Base-by-base conservation (phyloP, 176 grass and related monocot genomes). In the Paspalum notatum region DNA sequence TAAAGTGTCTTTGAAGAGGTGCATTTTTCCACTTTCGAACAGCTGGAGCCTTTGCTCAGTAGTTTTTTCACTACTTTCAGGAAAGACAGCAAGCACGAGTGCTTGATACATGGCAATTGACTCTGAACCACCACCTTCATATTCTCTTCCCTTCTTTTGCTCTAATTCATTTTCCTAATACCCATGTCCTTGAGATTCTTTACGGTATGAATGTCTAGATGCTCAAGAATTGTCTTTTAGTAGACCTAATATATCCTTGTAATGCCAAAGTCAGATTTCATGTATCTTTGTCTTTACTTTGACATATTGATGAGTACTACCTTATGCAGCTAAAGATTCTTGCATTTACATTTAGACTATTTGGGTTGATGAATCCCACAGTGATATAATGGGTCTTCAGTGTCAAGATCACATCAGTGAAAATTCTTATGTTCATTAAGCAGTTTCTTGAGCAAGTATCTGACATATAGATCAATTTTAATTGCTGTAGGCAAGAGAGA, bases 401-500 rank as follows among this genome's bases (percentile, higher is more conserved):
- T 48, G 67, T 47, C 21, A 49, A 26, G 40, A 27, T 12, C 15
- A 54, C n/a, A 68, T 4, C 66, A 69, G 12, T 84, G 37, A 8
- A 49, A 46, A 14, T 39, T 15, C 21, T 61, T 22, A 5, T 62
- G 42, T 48, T 25, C 20, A 48, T 25, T 43, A 43, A 65, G 9
- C 56, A 57, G 12, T 81, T 72, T 81, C 7, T 81, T 18, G 1
- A 49, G 5, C 3, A 1, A 32, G 11, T 68, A 60, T 42, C 20
- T 68, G 37, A 65, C 63, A 53, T 78, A 25, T 67, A 44, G 8
- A 53, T 59, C 43, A 59, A 77, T 22, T 72, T 81, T 56, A 65
- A 24, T 50, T 48, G 40, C 20, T 86, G 72, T 85, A 99, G 97
- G 86, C 93, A 58, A 95, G 93, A 85, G 97, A 99, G 87, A 89